Evolutionary conservation across 768 basidiomycete species (phyloP).

Genomic region (Dentipellis sp.): DNA sequence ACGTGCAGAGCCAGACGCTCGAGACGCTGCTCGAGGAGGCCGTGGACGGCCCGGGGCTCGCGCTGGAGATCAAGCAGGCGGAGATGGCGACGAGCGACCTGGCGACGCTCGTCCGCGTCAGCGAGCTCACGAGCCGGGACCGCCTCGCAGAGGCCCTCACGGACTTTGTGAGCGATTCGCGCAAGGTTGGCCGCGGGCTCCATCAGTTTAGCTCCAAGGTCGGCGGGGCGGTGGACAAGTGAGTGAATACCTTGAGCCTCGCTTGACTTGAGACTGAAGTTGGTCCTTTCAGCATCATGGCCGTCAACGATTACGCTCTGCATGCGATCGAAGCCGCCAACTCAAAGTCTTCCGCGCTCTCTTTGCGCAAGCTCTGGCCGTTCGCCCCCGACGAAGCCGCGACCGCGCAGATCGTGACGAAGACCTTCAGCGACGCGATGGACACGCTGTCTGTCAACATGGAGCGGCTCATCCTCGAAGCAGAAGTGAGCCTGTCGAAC

Average conservation of each 20-base stretch:
- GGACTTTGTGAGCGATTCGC: slow-evolving; percentile 54
- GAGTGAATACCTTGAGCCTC: slow-evolving; percentile 16
- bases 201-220: slow-evolving; percentile 58
- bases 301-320: slow-evolving; percentile 66
- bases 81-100: slow-evolving; percentile 72
- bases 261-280: background rate
- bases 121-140: slow-evolving; percentile 55
- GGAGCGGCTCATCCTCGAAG: slow-evolving; percentile 55
- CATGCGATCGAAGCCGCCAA: slow-evolving; percentile 37
- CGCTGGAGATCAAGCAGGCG: slow-evolving; percentile 63
- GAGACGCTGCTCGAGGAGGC: slow-evolving; percentile 54
- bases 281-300: slow-evolving; percentile 44
- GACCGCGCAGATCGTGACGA: slow-evolving; percentile 36
- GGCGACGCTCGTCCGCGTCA: slow-evolving; percentile 49
- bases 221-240: slow-evolving; percentile 71
- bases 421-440: slow-evolving; percentile 58
- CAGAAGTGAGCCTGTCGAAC: slow-evolving; percentile 43
- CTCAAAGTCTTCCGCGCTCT: slow-evolving; percentile 18
- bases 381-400: slow-evolving; percentile 21
- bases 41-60: slow-evolving; percentile 47
- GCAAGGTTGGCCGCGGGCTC: slow-evolving; percentile 47
- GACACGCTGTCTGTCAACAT: slow-evolving; percentile 42
- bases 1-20: slow-evolving; percentile 52
- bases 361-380: slow-evolving; percentile 21
- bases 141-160: slow-evolving; percentile 39